Conservation (phyloP, 208 protist species). For the Leishmania major region DNA sequence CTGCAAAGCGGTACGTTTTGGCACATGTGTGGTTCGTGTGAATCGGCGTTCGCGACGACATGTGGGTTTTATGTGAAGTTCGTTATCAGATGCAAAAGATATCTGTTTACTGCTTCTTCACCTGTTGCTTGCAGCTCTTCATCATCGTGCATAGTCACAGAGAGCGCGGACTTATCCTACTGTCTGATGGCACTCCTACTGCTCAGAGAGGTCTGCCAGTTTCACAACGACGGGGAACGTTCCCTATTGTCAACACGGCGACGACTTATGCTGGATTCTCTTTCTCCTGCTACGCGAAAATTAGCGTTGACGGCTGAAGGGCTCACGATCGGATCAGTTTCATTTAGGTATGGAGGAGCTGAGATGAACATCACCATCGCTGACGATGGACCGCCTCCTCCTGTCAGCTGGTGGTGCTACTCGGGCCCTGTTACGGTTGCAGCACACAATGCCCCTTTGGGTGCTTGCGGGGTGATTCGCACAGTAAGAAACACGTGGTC, state of each 20-base stretch:
- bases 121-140: background rate
- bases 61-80: background rate
- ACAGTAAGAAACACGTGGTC: background rate
- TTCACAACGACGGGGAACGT: background rate
- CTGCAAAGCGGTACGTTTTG: background rate
- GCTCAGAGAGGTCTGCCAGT: background rate
- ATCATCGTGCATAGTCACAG: background rate
- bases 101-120: background rate
- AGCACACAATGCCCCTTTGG: background rate
- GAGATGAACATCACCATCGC: background rate
- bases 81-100: background rate
- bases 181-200: background rate
- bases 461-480: conserved; percentile 6
- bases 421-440: background rate
- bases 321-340: background rate
- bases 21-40: background rate
- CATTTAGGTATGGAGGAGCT: background rate
- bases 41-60: background rate
- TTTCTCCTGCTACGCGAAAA: conserved; percentile 1
- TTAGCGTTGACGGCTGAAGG: background rate
- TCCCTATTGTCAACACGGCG: background rate
- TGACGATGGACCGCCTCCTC: background rate
- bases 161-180: background rate
- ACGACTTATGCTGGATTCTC: conserved; percentile 2
- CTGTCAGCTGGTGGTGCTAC: conserved; percentile 20